A percentile compares a stretch with the other conserved stretches of the same genome.
Evolutionary conservation across 2,329 filamentous ascomycete genomes (phyloP).

Genomic region (Ophiostoma montium): DNA sequence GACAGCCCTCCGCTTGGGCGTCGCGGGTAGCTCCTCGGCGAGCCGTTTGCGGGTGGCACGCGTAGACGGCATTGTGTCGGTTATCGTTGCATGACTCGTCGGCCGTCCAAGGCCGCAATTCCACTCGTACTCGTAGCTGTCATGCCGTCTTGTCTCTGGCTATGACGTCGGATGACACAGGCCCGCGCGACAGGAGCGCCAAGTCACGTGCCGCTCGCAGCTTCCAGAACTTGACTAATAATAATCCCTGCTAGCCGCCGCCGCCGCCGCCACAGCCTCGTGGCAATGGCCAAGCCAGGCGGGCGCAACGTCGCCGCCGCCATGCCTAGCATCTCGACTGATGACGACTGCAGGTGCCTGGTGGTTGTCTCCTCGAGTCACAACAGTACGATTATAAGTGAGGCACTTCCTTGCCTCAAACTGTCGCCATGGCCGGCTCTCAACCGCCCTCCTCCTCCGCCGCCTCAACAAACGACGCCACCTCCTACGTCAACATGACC

Average conservation of each 20-base stretch:
- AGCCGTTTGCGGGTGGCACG: neutral
- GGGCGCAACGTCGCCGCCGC: no score
- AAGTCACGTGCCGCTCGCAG: slow-evolving; percentile 9
- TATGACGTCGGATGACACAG: neutral
- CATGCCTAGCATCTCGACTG: no score
- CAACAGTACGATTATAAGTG: neutral
- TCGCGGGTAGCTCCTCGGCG: neutral
- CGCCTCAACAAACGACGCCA: slow-evolving; percentile 26
- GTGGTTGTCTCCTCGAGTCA: no score
- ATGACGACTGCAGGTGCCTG: neutral
- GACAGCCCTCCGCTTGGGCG: neutral
- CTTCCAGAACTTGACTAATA: neutral
- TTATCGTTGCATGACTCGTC: no score
- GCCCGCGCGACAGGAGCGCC: slow-evolving; percentile 9
- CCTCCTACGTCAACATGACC: slow-evolving; percentile 58
- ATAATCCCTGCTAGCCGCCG: no score
- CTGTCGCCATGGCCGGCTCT: slow-evolving; percentile 34
- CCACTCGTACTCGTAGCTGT: neutral
- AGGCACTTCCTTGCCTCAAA: no score
- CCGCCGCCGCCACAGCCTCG: neutral
- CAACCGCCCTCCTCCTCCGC: slow-evolving; percentile 1
- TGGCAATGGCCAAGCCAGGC: no score
- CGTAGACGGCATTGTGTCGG: neutral
- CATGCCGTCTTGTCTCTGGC: neutral
- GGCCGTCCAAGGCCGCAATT: no score